Base-by-base conservation (phyloP, 306 rosid genomes). In the Prunus mume region DNA sequence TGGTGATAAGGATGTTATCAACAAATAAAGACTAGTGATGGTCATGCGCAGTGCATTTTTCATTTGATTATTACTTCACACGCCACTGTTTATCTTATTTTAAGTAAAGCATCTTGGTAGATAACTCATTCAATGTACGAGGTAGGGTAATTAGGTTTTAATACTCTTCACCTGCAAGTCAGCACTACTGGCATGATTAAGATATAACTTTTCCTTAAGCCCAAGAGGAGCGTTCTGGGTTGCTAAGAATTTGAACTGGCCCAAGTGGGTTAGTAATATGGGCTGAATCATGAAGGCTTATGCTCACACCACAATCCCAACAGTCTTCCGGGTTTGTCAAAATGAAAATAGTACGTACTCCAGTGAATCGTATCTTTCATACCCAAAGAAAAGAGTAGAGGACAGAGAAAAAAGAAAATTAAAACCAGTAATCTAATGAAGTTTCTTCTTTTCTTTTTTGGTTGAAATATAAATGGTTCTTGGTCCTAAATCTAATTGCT, bases 31-130 rank as follows among this genome's bases (percentile, higher is more conserved):
- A 46, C 2, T 0, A 32, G 13, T 13, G 5, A 27, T 8, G 43
- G 30, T 54, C 64, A 71, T 3, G 51, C 6, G 14, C 24, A 19
- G 2, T 15, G 19, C 66, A 22, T 3, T 72, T 55, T 72, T 28
- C 14, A 11, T 72, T 72, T 72, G 55, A 38, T 72, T 30, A 55
- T 71, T 30, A 49, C 60, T 68, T 68, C 17, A 46, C 32, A 68
- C n/a, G n/a, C 11, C 30, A 67, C 25, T 14, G 24, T 15, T 69
- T 50, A 47, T 28, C n/a, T 50, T 50, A 19, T 69, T 25, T 49
- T 12, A 69, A 49, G 60, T 69, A 22, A 72, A 41, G 17, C 51
- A 58, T 58, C 19, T 72, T 60, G 69, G 78, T 12, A 46, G 78
- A 28, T 74, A 32, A 8, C 47, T 62, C 78, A 74, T 74, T 6